Evolutionary conservation across 2,329 filamentous ascomycete genomes (phyloP).

Genomic region (Aspergillus caelatus): DNA sequence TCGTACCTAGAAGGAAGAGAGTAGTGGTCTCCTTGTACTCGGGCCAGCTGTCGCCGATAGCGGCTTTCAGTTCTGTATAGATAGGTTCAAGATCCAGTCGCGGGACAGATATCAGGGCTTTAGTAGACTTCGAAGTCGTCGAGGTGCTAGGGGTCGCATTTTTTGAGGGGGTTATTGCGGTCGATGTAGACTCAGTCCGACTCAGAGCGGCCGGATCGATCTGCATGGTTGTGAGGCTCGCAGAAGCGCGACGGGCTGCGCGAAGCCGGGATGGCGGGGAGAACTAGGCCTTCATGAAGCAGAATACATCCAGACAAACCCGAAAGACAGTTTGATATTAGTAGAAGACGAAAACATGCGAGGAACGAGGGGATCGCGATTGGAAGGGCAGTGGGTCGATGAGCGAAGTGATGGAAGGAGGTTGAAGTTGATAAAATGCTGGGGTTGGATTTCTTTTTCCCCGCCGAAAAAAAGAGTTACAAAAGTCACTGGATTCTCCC

Average conservation of each 20-base stretch:
- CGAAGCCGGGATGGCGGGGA: conserved; percentile 39
- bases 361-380: conserved; percentile 28
- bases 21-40: conserved; percentile 62
- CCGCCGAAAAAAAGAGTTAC: conserved; percentile 25
- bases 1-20: conserved; percentile 60
- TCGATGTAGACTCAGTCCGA: conserved; percentile 44
- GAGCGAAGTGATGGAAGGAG: conserved; percentile 31
- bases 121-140: conserved; percentile 51
- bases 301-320: conserved; percentile 21
- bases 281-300: conserved; percentile 44
- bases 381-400: conserved; percentile 26
- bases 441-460: conserved; percentile 21
- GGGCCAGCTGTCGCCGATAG: conserved; percentile 62
- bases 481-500: background rate
- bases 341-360: conserved; percentile 12
- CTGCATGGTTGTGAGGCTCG: conserved; percentile 43
- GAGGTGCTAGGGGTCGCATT: conserved; percentile 30
- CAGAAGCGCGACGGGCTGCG: conserved; percentile 41
- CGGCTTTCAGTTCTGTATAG: conserved; percentile 63
- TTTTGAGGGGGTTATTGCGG: conserved; percentile 36
- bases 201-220: conserved; percentile 49
- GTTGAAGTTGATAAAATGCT: conserved; percentile 27
- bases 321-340: conserved; percentile 15
- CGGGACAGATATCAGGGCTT: conserved; percentile 56
- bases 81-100: conserved; percentile 66